Evolutionary conservation across 2,329 filamentous ascomycete species (phyloP).

Genomic region (Domatiomyces catenatus): DNA sequence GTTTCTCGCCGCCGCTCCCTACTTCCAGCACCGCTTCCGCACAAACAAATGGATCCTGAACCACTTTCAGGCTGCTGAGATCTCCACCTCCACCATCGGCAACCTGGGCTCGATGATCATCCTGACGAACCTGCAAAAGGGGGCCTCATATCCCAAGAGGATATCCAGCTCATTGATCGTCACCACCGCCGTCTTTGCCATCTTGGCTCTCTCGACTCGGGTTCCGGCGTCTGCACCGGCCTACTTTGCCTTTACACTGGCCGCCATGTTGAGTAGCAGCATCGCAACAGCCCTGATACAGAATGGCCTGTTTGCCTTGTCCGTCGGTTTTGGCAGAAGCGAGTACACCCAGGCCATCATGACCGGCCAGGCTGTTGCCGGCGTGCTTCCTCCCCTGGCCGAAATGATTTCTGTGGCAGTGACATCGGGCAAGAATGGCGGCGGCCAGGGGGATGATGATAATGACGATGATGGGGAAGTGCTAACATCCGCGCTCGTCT

Average conservation of each 20-base stretch:
- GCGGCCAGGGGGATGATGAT: slow-evolving; percentile 22
- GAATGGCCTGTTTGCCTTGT: slow-evolving; percentile 88
- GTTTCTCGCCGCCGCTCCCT: slow-evolving; percentile 89
- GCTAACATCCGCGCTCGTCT: slow-evolving; percentile 65
- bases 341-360: slow-evolving; percentile 96
- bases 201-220: slow-evolving; percentile 68
- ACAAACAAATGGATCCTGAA: slow-evolving; percentile 53
- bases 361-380: slow-evolving; percentile 82
- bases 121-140: slow-evolving; percentile 63
- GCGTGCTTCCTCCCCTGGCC: slow-evolving; percentile 72
- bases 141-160: slow-evolving; percentile 74
- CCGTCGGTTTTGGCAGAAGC: slow-evolving; percentile 64
- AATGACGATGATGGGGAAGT: slow-evolving; percentile 30
- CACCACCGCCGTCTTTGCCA: slow-evolving; percentile 59
- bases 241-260: slow-evolving; percentile 70
- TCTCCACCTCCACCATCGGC: slow-evolving; percentile 70
- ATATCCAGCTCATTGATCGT: slow-evolving; percentile 64
- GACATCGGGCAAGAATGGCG: slow-evolving; percentile 34
- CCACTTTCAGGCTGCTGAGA: slow-evolving; percentile 80
- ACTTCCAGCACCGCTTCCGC: slow-evolving; percentile 72
- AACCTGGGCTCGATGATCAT: slow-evolving; percentile 64
- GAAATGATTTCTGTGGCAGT: slow-evolving; percentile 73
- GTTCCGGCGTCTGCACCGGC: slow-evolving; percentile 46
- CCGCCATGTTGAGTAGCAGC: slow-evolving; percentile 66
- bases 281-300: slow-evolving; percentile 73